Conservation (phyloP, 192 early-diverging fungal genomes). For the Coemansia asiatica region DNA sequence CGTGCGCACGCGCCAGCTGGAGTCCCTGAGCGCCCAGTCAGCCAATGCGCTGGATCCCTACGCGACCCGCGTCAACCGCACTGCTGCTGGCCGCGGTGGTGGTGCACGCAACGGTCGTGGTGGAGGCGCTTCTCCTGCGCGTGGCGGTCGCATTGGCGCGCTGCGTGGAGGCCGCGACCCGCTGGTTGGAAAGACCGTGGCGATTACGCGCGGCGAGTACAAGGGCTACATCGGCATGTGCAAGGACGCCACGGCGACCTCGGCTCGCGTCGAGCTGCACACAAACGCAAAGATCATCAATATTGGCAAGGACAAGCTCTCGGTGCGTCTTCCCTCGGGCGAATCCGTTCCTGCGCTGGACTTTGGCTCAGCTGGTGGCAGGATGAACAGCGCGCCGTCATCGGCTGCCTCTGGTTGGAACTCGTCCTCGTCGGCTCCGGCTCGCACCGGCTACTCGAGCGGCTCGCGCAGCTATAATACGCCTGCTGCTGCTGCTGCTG, state of each 20-base stretch:
- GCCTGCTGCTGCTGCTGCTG: neutral
- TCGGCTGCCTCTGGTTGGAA: conserved; percentile 16
- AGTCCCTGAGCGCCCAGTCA: conserved; percentile 36
- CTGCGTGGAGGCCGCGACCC: conserved; percentile 53
- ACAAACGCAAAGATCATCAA: conserved; percentile 80
- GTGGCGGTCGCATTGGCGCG: conserved; percentile 50
- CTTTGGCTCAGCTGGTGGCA: neutral
- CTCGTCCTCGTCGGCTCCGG: conserved; percentile 56
- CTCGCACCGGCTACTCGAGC: neutral
- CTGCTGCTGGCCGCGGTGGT: neutral
- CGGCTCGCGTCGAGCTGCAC: conserved; percentile 88
- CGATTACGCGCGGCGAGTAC: conserved; percentile 81
- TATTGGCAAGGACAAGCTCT: conserved; percentile 77
- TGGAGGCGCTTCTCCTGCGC: conserved; percentile 10
- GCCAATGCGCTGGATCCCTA: neutral
- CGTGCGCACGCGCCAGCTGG: conserved; percentile 63
- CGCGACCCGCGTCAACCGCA: neutral
- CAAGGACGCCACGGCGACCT: conserved; percentile 73
- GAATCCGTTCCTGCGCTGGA: conserved; percentile 54
- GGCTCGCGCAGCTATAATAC: neutral
- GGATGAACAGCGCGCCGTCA: neutral
- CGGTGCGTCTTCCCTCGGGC: conserved; percentile 61
- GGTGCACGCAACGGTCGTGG: conserved; percentile 29
- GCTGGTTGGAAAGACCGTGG: conserved; percentile 75
- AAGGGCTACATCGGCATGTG: conserved; percentile 98